Percentiles rank a stretch among this genome's conserved stretches.
Conservation (phyloP, 73 alveolate species). For the Effrenium voratum region DNA sequence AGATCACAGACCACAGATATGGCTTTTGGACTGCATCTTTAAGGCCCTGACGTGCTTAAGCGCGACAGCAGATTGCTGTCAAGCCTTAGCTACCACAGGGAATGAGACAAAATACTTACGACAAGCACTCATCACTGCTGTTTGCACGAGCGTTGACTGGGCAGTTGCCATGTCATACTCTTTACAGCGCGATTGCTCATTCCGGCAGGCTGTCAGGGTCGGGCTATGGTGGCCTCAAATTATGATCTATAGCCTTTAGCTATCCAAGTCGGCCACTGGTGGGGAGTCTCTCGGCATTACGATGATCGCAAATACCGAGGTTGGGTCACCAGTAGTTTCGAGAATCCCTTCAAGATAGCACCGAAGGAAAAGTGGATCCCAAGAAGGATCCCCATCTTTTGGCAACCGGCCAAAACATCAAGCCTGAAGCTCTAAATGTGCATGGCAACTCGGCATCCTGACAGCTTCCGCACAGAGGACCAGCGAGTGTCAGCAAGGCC, state of each 20-base stretch:
- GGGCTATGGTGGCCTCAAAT: too few species aligned
- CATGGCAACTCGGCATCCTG: neutral
- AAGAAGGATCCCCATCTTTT: too few species aligned
- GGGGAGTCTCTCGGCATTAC: too few species aligned
- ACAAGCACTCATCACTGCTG: neutral
- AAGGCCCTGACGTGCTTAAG: slow-evolving; percentile 35
- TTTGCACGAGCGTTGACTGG: neutral
- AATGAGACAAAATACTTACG: neutral
- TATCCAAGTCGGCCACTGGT: too few species aligned
- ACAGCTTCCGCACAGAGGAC: slow-evolving; percentile 67
- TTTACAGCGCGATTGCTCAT: too few species aligned
- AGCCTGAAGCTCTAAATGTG: neutral
- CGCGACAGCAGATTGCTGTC: slow-evolving; percentile 67
- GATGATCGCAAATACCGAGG: too few species aligned
- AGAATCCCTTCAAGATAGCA: too few species aligned
- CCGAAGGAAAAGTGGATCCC: too few species aligned
- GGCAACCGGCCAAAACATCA: too few species aligned
- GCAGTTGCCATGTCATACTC: neutral
- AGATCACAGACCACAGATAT: neutral
- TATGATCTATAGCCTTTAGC: too few species aligned
- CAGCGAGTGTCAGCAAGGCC: slow-evolving; percentile 67
- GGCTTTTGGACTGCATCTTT: neutral
- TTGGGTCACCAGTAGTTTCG: too few species aligned
- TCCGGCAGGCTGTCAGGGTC: too few species aligned
- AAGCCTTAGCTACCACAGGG: neutral